Evolutionary conservation across 352 stramenopile genomes (phyloP).

Genomic region (Blastocystis sp.): DNA sequence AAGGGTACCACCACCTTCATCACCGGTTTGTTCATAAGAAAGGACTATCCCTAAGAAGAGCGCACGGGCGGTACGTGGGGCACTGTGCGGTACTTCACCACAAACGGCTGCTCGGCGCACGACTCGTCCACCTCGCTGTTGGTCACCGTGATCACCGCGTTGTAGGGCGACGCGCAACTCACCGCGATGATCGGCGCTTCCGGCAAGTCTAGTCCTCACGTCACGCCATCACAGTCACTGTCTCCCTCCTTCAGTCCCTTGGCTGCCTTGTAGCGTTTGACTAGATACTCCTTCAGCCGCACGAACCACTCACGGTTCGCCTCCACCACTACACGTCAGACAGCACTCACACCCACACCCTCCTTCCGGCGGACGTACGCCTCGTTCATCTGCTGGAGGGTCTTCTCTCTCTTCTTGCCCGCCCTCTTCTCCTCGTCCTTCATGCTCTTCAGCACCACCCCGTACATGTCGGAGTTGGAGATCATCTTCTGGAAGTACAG

Average conservation of each 20-base stretch:
- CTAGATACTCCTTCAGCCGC: conserved; percentile 49
- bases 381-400: conserved; percentile 8
- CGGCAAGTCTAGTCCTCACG: conserved; percentile 16
- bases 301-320: conserved; percentile 63
- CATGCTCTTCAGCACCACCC: conserved; percentile 23
- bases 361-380: conserved; percentile 22
- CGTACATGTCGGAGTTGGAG: conserved; percentile 14
- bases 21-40: not conserved
- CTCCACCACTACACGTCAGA: conserved; percentile 32
- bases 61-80: not conserved
- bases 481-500: conserved; percentile 73
- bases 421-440: conserved; percentile 9
- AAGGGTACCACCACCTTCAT: conserved; percentile 36
- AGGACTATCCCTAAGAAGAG: not conserved
- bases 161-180: not conserved
- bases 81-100: conserved; percentile 32
- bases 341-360: not conserved
- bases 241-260: conserved; percentile 1
- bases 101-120: conserved; percentile 17
- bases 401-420: not conserved
- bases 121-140: not conserved
- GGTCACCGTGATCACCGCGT: not conserved
- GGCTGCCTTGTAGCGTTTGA: conserved; percentile 26
- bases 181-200: conserved; percentile 6
- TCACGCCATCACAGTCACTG: not conserved